Evolutionary conservation across 352 stramenopile genomes (phyloP).

Genomic region (Pythium vanterpoolii): DNA sequence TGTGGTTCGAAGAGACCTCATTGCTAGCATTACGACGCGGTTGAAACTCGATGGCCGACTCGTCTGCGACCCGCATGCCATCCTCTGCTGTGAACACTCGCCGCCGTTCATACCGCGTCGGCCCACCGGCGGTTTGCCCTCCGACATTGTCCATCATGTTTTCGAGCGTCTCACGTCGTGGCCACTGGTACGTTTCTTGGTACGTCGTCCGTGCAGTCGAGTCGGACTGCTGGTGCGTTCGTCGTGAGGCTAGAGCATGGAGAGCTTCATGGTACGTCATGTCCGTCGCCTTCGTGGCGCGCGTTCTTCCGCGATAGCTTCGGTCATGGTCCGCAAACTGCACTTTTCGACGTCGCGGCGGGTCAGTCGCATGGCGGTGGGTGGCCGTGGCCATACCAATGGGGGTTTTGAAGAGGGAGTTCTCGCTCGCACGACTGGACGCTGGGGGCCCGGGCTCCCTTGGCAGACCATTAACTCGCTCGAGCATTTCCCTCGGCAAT

Average conservation of each 20-base stretch:
- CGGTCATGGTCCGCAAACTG: conserved; percentile 18
- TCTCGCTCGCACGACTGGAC: background rate
- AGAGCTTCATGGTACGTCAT: conserved; percentile 15
- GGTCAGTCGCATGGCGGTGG: background rate
- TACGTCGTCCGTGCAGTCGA: conserved; percentile 12
- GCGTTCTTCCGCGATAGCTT: conserved; percentile 14
- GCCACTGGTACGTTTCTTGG: conserved; percentile 18
- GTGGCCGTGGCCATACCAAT: too few species aligned
- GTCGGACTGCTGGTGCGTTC: background rate
- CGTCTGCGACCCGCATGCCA: conserved; percentile 35
- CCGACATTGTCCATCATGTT: conserved; percentile 13
- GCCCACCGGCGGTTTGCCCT: conserved; percentile 8
- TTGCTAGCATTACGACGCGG: background rate
- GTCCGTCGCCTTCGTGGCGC: background rate
- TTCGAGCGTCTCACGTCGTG: background rate
- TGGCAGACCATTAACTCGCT: too few species aligned
- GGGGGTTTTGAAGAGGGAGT: background rate
- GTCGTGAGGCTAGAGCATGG: background rate
- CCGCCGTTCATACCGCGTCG: conserved; percentile 20
- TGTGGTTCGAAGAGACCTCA: background rate
- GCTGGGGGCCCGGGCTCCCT: background rate
- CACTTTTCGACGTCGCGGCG: conserved; percentile 12
- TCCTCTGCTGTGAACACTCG: conserved; percentile 31
- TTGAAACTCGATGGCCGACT: conserved; percentile 31
- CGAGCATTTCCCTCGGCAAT: background rate